phyloP scores from a whole-genome alignment of 2,329 filamentous ascomycete species.

The Fusarium equiseti region DNA sequence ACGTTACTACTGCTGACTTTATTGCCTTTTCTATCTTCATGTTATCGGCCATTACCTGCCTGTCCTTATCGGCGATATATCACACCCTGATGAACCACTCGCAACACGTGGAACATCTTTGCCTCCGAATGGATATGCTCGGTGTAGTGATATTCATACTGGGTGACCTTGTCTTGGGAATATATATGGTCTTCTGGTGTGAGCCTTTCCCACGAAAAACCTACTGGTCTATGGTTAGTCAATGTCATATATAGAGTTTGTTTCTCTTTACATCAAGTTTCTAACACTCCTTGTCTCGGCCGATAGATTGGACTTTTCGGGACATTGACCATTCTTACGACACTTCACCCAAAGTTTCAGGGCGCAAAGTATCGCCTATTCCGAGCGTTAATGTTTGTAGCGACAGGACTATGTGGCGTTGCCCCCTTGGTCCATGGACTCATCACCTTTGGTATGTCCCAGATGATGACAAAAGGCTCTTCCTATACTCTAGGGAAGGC shows the following conservation, averaged over 20 bases:
- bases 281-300: neutral
- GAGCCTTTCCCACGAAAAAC: neutral
- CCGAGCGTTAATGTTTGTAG: neutral
- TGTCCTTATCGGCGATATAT: neutral
- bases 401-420: neutral
- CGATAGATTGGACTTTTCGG: neutral
- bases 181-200: constrained; percentile 1
- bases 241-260: no score
- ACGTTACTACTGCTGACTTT: neutral
- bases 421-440: neutral
- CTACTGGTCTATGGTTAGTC: constrained; percentile 2
- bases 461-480: neutral
- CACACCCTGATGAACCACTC: constrained; percentile 2
- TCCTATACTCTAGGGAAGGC: neutral
- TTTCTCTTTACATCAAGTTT: neutral
- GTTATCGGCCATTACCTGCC: neutral
- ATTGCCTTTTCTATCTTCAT: constrained; percentile 1
- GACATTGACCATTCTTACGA: neutral
- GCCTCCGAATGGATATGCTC: neutral
- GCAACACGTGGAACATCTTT: neutral
- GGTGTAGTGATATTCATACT: neutral
- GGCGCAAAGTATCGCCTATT: neutral
- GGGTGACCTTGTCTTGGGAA: neutral
- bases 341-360: neutral
- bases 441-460: neutral